Evolutionary conservation across 768 basidiomycete genomes (phyloP), one percentile per base, ranked within the genome.

Genomic region (Leccinum variicolor): DNA sequence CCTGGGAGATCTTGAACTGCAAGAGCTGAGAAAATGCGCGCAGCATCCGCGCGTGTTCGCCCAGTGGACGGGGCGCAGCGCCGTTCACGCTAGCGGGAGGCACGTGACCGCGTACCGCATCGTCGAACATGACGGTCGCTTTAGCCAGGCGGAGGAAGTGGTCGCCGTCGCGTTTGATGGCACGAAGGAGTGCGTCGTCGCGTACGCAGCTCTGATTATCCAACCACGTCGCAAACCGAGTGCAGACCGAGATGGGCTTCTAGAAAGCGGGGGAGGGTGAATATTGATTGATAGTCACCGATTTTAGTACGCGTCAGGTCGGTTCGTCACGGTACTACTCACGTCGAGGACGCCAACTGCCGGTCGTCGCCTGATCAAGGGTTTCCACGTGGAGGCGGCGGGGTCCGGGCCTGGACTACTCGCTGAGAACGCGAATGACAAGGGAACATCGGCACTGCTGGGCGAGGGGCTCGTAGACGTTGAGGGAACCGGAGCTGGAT

Each of bases 131-230:
- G 54, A 67, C 29, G n/a, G 54, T 50, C 50, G 57, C 58, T 7
- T 23, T 57, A 11, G 65, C 70, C 25, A 69, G 14, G 25, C 52
- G 48, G 25, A 71, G 57, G 19, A 69, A 51, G 9, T 31, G 33
- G 1, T 31, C 23, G 0, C 62, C 67, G 10, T 69, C 68, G 0
- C 68, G 67, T 39, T 69, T 67, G 52, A 71, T n/a, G 9, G 69
- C 64, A 4, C 41, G 28, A 6, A 50, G 6, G 2, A 69, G 39
- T 19, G 10, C 14, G 0, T 41, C 58, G 11, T 36, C 50, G 0
- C 52, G 26, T 49, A 58, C 55, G 49, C n/a, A 58, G 0, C 0
- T 54, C 5, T 66, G 59, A 4, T 7, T 55, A 29, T 66, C 64
- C 1, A 69, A 17, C 62, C 66, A 69, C 31, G 55, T 48, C 0